phyloP scores from a whole-genome alignment of 768 basidiomycete species.

The Mycena belliarum region DNA sequence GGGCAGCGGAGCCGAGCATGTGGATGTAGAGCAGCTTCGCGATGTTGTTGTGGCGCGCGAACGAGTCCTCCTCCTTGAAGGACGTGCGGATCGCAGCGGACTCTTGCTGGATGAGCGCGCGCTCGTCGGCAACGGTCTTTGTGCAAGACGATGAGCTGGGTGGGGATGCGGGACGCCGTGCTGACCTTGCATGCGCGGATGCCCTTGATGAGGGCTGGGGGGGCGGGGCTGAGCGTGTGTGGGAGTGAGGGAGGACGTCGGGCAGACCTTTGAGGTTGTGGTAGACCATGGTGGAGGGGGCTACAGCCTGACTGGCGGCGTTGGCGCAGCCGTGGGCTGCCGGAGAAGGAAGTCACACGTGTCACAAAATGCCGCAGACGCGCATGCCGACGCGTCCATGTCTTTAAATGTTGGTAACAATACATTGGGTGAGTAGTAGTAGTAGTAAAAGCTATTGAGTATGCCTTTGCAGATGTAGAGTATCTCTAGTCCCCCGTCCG shows the following conservation, averaged over 20 bases:
- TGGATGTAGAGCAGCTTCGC: slow-evolving; percentile 98
- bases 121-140: slow-evolving; percentile 97
- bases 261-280: slow-evolving; percentile 80
- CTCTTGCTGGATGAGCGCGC: slow-evolving; percentile 94
- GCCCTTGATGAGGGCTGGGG: slow-evolving; percentile 91
- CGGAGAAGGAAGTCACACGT: no score
- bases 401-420: neutral
- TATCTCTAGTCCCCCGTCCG: neutral
- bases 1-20: slow-evolving; percentile 98
- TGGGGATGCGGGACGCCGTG: slow-evolving; percentile 16
- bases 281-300: slow-evolving; percentile 58
- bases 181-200: slow-evolving; percentile 94
- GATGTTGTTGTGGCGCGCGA: slow-evolving; percentile 93
- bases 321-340: neutral
- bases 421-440: neutral
- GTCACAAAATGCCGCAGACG: no score
- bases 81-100: slow-evolving; percentile 95
- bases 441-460: neutral
- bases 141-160: slow-evolving; percentile 24
- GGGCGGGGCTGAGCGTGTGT: slow-evolving; percentile 27
- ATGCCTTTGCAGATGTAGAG: neutral
- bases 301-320: slow-evolving; percentile 9
- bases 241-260: neutral
- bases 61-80: slow-evolving; percentile 96
- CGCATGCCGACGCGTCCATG: no score